These are phyloP conservation scores for Chytriomyces sp. DNA, from an alignment of 192 early-diverging fungal species.

Conservation along the genomic window DNA sequence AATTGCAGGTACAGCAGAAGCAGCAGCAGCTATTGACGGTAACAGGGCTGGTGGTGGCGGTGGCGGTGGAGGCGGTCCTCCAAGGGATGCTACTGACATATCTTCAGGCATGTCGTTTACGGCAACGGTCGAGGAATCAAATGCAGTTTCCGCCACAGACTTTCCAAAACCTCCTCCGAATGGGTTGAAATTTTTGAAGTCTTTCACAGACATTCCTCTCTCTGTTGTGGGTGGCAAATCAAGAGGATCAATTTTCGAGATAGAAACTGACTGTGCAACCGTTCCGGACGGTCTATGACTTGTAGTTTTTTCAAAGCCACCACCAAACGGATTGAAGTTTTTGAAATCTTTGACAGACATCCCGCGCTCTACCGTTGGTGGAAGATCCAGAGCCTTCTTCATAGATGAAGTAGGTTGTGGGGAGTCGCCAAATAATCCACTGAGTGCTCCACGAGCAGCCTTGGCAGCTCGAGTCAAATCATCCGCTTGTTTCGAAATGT, in stretches of 20 bases:
- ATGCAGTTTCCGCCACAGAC: slow-evolving; percentile 14
- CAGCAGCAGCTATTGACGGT: not conserved
- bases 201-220: slow-evolving; percentile 26
- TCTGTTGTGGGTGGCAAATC: not conserved
- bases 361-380: not conserved
- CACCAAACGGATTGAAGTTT: slow-evolving; percentile 34
- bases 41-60: slow-evolving; percentile 29
- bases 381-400: not conserved
- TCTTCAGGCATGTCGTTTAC: not conserved
- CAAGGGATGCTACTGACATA: not conserved
- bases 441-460: not conserved
- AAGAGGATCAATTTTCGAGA: not conserved
- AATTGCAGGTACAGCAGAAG: not conserved
- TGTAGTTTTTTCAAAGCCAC: slow-evolving; percentile 15
- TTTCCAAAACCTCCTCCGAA: slow-evolving; percentile 29
- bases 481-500: slow-evolving; percentile 1
- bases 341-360: slow-evolving; percentile 34
- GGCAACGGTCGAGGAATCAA: not conserved
- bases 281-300: not conserved
- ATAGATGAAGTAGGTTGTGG: no score
- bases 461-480: slow-evolving; percentile 20
- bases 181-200: slow-evolving; percentile 35
- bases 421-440: not conserved
- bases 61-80: slow-evolving; percentile 24
- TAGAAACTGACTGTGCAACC: not conserved